phyloP scores from a whole-genome alignment of 2,329 filamentous ascomycete genomes.

The Ilyonectria robusta region DNA sequence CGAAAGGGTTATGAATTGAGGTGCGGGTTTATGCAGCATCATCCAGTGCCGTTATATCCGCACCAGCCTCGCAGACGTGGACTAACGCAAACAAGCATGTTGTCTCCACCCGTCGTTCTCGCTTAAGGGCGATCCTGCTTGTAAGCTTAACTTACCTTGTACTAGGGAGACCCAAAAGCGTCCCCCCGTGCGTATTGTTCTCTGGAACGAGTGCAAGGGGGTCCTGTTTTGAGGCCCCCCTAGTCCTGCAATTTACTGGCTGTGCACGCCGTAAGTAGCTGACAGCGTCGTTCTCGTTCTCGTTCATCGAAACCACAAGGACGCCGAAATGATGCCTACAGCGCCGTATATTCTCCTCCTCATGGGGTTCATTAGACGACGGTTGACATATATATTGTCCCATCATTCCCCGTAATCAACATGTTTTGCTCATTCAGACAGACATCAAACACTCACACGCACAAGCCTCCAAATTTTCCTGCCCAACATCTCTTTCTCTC shows the following conservation, averaged over 20 bases:
- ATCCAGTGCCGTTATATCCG: neutral
- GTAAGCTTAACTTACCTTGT: too few relatives aligned
- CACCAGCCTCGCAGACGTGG: neutral
- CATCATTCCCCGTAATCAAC: neutral
- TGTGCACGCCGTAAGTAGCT: too few relatives aligned
- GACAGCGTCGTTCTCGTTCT: neutral
- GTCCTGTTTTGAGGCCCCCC: too few relatives aligned
- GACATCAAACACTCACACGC: too few relatives aligned
- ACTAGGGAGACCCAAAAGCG: too few relatives aligned
- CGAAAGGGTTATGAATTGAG: neutral
- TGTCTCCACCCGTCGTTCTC: slow-evolving; percentile 28
- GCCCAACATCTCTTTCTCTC: neutral
- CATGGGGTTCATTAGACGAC: neutral
- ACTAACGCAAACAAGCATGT: neutral
- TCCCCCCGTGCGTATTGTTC: too few relatives aligned
- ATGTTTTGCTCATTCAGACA: neutral
- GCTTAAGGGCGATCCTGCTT: slow-evolving; percentile 3
- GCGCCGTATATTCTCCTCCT: neutral
- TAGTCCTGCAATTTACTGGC: too few relatives aligned
- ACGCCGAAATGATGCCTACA: neutral
- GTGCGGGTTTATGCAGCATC: neutral
- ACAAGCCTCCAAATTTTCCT: neutral
- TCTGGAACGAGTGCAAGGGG: too few relatives aligned
- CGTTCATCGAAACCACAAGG: neutral
- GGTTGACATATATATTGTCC: neutral